Base-by-base conservation (phyloP, 148 eudicot genomes). In the Rhododendron ovatum region DNA sequence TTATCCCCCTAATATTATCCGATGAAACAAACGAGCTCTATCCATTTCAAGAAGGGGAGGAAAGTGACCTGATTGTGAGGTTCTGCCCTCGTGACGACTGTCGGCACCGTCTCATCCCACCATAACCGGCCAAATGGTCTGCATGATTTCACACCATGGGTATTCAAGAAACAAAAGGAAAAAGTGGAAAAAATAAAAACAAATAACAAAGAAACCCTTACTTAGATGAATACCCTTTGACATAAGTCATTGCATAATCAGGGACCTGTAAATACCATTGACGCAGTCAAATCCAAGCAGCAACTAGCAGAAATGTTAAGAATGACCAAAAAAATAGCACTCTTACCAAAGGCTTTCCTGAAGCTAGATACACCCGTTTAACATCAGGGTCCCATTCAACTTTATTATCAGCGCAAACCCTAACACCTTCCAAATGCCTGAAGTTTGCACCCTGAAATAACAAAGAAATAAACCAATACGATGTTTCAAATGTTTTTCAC, bases 71-170 rank as follows among this genome's bases (percentile, higher is more conserved):
- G 99, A 33, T 97, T 97, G 75, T 97, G 98, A 12, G 99, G 99
- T 47, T 97, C 98, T 10, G 99, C 98, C 51, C 99, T 91, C 0
- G 95, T 93, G 43, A 95, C 94, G 0, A 97, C 99, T 0, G 98
- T 97, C 0, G 98, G 94, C 0, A 97, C 96, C 0, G 95, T 97
- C 61, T 93, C 95, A 84, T 97, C 98, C 94, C 94, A 94, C 99
- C 99, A 97, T 80, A 97, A 30, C 15, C 98, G 91, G 4, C 93
- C 95, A 88, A 96, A 96, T 20, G 98, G 99, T 67, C 99, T 96
- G 91, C 78, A 85, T 26, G 45, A 73, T 79, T 82, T 45, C 17
- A 67, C 51, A 51, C 0, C 0, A 73, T 84, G 41, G 69, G 47
- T 43, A 83, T 43, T 57, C 63, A 0, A 55, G 35, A 9, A 26